Base-by-base conservation (phyloP, 176 grass and related monocot species). In the Eremochloa ophiuroides region DNA sequence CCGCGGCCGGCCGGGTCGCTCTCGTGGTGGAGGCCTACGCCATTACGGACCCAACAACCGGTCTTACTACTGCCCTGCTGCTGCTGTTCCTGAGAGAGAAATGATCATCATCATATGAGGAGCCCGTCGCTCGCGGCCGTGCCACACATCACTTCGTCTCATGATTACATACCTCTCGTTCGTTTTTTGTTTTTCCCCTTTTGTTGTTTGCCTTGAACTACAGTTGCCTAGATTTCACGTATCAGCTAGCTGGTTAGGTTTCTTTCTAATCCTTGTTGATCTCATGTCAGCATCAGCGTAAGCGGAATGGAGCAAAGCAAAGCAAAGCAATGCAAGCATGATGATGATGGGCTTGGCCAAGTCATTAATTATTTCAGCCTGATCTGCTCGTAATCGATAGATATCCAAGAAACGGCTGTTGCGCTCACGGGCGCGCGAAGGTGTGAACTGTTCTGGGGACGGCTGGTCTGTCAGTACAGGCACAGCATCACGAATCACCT, bases 1-100 rank as follows among this genome's bases (percentile, higher is more conserved):
- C 86, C 31, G 12, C 0, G 48, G 81, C 10, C 9, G 53, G 18
- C 15, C 26, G 75, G 37, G 70, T 10, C 20, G 20, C 20, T 51
- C 22, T 50, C 46, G 16, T 6, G 0, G n/a, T n/a, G n/a, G 10
- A 37, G 80, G 7, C 47, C 74, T 50, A 47, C 68, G 11, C 63
- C 87, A 80, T 62, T 43, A 89, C 53, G 10, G 76, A 18, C 22
- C 43, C 67, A 83, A 74, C 68, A 74, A 81, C 46, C 62, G 22
- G 26, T 28, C 53, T 87, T 64, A 62, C 58, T 75, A 40, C 37
- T 40, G 18, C 0, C 10, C 14, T 14, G n/a, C 22, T 8, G 6
- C 7, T n/a, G n/a, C 67, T 69, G 23, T 66, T 75, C 12, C 25
- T 28, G 7, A 17, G 61, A 75, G n/a, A 30, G 7, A 6, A 37